Evolutionary conservation across 2,329 filamentous ascomycete species (phyloP), one percentile per base, ranked within the genome.

Genomic region (Teratosphaeria viscida): DNA sequence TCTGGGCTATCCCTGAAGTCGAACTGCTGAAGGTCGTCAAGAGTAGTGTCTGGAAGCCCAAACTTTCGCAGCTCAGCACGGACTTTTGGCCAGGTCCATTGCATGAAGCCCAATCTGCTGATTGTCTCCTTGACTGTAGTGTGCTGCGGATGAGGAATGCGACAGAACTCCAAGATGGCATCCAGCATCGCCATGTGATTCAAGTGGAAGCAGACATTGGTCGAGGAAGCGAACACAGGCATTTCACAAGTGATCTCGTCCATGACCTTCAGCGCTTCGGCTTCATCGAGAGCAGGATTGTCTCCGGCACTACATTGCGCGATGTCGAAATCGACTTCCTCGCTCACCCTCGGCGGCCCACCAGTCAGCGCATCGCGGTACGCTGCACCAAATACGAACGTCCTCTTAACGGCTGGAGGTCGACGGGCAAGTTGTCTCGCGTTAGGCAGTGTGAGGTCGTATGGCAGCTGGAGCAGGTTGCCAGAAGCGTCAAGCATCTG

Each of bases 271-370:
- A 99, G 83, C 0, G 91, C 87, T 73, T 97, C 92, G 0, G 92
- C 92, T 73, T 99, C 94, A 68, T 95, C 95, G 59, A 96, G 74
- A 1, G 91, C 87, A 54, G 95, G 78, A 68, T 97, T 91, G 5
- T 91, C 75, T 0, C 87, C 87, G 66, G 92, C 86, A 12, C 62
- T 62, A 53, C 84, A 82, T 0, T 91, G 92, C n/a, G 96, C 82
- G 61, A 99, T 91, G 74, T 99, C 94, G 72, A 97, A 99, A 72
- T 97, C 92, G 2, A 95, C 92, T 71, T 97, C 94, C 10, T 89
- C 88, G 71, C 90, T 88, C 68, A 87, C 88, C 59, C 82, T 82
- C 6, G 94, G 94, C 66, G 95, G 89, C 2, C 90, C 89, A 7
- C 90, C 91, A 59, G 85, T 86, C 55, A 85, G 80, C 54, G 83